Percentiles rank a stretch among this genome's conserved stretches.
phyloP scores from a whole-genome alignment of 768 basidiomycete species.

The Chalciporus sphaerocephalus region DNA sequence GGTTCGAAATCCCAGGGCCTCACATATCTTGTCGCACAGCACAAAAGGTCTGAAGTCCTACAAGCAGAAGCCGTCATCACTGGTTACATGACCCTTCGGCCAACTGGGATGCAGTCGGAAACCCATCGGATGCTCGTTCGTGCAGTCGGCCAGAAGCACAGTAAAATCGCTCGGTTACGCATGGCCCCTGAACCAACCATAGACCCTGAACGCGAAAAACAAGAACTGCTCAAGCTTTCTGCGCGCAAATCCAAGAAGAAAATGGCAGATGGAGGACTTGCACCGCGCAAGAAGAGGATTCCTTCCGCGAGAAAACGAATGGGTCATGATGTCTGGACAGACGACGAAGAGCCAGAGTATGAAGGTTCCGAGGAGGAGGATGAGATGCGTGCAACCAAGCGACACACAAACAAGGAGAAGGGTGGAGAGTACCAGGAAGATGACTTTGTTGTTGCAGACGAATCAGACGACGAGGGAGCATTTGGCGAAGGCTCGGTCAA shows the following conservation, averaged over 20 bases:
- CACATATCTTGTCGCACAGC: constrained; percentile 87
- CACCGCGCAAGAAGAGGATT: constrained; percentile 45
- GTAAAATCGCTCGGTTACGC: constrained; percentile 71
- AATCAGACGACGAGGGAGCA: constrained; percentile 59
- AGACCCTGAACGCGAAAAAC: constrained; percentile 72
- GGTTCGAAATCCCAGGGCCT: constrained; percentile 62
- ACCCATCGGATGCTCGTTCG: constrained; percentile 87
- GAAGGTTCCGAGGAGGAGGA: constrained; percentile 60
- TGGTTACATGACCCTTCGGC: constrained; percentile 78
- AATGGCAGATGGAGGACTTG: constrained; percentile 46
- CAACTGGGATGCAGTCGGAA: constrained; percentile 86
- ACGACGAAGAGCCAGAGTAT: constrained; percentile 62
- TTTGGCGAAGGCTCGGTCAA: constrained; percentile 33
- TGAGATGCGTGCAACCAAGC: constrained; percentile 40
- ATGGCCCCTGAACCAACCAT: constrained; percentile 74
- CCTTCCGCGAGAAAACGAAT: constrained; percentile 38
- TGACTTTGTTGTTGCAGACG: constrained; percentile 79
- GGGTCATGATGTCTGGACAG: constrained; percentile 55
- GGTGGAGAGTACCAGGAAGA: constrained; percentile 78
- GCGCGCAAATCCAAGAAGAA: constrained; percentile 62
- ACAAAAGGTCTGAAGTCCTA: constrained; percentile 79
- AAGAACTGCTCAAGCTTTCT: constrained; percentile 60
- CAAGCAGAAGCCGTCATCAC: constrained; percentile 82
- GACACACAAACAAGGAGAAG: constrained; percentile 45
- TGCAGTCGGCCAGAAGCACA: constrained; percentile 81